These are phyloP conservation scores for Tulasnella sp. DNA, from an alignment of 768 basidiomycete species.

Conservation along the genomic window DNA sequence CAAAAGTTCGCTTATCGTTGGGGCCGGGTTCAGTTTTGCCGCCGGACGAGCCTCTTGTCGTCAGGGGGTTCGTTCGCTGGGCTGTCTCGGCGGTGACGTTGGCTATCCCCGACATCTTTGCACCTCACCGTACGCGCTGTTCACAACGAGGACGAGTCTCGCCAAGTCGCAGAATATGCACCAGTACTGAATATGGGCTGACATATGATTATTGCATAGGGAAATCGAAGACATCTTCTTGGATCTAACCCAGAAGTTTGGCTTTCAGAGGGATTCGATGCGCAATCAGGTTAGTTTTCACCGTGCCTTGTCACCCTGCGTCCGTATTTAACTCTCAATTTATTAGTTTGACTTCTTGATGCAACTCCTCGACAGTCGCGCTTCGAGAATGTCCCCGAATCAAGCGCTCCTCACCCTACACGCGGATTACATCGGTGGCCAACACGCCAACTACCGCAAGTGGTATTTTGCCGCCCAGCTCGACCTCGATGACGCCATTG, in stretches of 20 bases:
- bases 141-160: neutral
- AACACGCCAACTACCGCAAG: slow-evolving; percentile 98
- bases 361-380: slow-evolving; percentile 94
- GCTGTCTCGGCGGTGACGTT: slow-evolving; percentile 4
- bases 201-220: slow-evolving; percentile 29
- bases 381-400: slow-evolving; percentile 95
- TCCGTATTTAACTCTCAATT: neutral
- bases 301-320: neutral
- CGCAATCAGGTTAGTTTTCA: slow-evolving; percentile 71
- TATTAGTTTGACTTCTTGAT: slow-evolving; percentile 91
- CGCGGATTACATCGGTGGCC: slow-evolving; percentile 98
- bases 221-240: slow-evolving; percentile 99
- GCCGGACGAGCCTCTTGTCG: neutral
- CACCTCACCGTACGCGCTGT: neutral
- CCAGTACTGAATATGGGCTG: neutral
- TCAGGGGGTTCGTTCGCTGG: neutral
- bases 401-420: slow-evolving; percentile 93
- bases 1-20: neutral
- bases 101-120: neutral
- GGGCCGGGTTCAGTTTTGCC: neutral
- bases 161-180: neutral
- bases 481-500: slow-evolving; percentile 96
- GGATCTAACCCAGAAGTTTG: slow-evolving; percentile 97
- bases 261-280: slow-evolving; percentile 94
- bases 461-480: slow-evolving; percentile 99